Evolutionary conservation across 1,139 yeast species (phyloP), one percentile per base, ranked within the genome.

Genomic region (Pneumocystis oryctolagi): DNA sequence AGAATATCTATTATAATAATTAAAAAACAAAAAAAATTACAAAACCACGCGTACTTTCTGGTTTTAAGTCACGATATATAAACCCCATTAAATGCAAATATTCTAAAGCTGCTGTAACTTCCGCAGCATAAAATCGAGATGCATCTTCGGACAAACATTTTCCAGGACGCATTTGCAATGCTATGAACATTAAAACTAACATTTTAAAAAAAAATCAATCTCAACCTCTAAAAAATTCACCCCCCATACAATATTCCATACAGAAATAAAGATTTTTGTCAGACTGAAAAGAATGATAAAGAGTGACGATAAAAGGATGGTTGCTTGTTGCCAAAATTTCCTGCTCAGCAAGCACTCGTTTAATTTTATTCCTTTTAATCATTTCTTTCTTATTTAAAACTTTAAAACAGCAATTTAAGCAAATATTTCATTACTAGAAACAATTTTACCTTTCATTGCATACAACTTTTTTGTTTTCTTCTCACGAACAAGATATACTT

Each of bases 161-260:
- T 62, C 90, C 82, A 66, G 84, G 87, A 66, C 97, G 80, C 0
- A 97, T 89, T 75, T 94, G 98, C 62, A 94, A 76, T 0, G 98
- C 98, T 65, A 58, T n/a, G 31, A 12, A 58, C n/a, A 25, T 47
- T 47, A 47, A 47, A 47, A 47, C 55, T 1, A 20, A 9, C 12
- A 34, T 28, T 32, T 14, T 18, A 37, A 9, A 31, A n/a, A 31
- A 20, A 42, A 37, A 61, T 14, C n/a, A 55, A 34, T n/a, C 20
- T 31, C n/a, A 60, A 65, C 67, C 67, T 65, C 98, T 78, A 78
- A 94, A 94, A 72, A 94, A 94, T 74, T 94, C 99, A 60, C 99
- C 98, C 28, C 99, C 99, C 94, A 92, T 89, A 72, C 98, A 94
- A 71, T 92, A 94, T 73, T 94, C 99, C 96, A 94, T 90, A 73